phyloP scores from a whole-genome alignment of 2,329 filamentous ascomycete genomes.

The Incumbomyces delicatus region DNA sequence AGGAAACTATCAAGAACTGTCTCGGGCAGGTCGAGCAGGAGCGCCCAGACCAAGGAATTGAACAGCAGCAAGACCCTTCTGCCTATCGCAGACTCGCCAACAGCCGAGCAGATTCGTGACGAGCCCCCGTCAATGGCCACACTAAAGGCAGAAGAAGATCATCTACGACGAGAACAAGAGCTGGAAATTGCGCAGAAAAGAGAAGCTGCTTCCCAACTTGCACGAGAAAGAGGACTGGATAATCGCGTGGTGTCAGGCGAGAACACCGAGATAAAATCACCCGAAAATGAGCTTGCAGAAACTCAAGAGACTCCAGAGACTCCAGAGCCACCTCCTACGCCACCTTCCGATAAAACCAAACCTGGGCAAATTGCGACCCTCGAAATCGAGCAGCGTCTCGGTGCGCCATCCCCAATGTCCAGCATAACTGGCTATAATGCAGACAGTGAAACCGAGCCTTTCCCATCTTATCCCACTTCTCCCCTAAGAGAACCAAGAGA shows the following conservation, averaged over 20 bases:
- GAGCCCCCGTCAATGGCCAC: constrained; percentile 43
- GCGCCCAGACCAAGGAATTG: constrained; percentile 26
- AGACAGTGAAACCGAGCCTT: constrained; percentile 5
- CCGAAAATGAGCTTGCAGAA: neutral
- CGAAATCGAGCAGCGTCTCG: neutral
- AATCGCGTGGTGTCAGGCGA: neutral
- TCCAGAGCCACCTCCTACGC: neutral
- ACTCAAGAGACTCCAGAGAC: neutral
- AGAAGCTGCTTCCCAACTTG: constrained; percentile 46
- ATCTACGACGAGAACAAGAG: constrained; percentile 46
- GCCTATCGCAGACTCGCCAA: constrained; percentile 4
- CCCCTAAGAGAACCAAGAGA: neutral
- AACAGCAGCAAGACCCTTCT: constrained; percentile 21
- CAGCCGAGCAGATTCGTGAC: constrained; percentile 5
- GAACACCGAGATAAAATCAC: neutral
- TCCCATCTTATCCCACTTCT: constrained; percentile 3
- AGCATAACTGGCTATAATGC: neutral
- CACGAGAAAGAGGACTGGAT: constrained; percentile 20
- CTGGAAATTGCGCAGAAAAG: constrained; percentile 43
- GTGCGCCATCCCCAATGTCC: neutral
- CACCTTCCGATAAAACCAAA: neutral
- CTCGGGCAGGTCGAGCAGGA: constrained; percentile 40
- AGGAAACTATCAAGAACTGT: constrained; percentile 36
- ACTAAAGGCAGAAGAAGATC: constrained; percentile 49
- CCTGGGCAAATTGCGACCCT: neutral